These are phyloP conservation scores for Neospermospora avenae DNA, from an alignment of 2,329 filamentous ascomycete genomes.

Conservation along the genomic window DNA sequence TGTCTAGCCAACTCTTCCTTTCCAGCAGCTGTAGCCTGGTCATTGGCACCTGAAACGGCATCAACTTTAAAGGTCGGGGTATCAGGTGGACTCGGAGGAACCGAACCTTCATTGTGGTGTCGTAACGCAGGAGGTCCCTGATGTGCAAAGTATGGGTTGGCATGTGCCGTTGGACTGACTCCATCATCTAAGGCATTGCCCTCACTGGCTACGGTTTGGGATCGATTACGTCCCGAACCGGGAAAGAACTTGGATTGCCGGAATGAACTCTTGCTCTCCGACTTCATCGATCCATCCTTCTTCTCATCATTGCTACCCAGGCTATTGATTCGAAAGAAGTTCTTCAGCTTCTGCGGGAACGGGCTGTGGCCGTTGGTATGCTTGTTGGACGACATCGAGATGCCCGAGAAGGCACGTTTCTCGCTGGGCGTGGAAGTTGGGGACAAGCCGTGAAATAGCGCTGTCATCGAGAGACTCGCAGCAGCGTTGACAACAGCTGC, in stretches of 20 bases:
- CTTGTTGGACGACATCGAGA: conserved; percentile 46
- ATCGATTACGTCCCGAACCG: conserved; percentile 81
- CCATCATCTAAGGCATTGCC: conserved; percentile 86
- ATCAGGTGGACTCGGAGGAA: conserved; percentile 88
- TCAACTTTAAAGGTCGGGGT: conserved; percentile 77
- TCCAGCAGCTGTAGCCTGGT: conserved; percentile 67
- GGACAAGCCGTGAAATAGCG: conserved; percentile 30
- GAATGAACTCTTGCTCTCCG: conserved; percentile 50
- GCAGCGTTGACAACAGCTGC: conserved; percentile 33
- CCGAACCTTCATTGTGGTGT: conserved; percentile 91
- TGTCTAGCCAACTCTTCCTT: conserved; percentile 95
- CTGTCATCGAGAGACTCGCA: conserved; percentile 28
- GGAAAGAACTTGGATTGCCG: conserved; percentile 87
- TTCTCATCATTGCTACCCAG: conserved; percentile 39
- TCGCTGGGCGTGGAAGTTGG: conserved; percentile 30
- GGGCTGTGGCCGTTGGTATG: conserved; percentile 51
- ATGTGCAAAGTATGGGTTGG: conserved; percentile 96
- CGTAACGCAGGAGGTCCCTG: conserved; percentile 90
- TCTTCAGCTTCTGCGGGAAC: conserved; percentile 66
- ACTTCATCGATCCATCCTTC: conserved; percentile 36
- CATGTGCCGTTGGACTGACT: conserved; percentile 86
- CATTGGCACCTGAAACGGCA: conserved; percentile 60
- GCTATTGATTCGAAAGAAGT: conserved; percentile 67
- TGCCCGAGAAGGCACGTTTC: conserved; percentile 34
- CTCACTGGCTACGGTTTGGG: conserved; percentile 87